Evolutionary conservation across 192 early-diverging fungal species (phyloP), one percentile per base, ranked within the genome.

Genomic region (Mortierella hygrophila): DNA sequence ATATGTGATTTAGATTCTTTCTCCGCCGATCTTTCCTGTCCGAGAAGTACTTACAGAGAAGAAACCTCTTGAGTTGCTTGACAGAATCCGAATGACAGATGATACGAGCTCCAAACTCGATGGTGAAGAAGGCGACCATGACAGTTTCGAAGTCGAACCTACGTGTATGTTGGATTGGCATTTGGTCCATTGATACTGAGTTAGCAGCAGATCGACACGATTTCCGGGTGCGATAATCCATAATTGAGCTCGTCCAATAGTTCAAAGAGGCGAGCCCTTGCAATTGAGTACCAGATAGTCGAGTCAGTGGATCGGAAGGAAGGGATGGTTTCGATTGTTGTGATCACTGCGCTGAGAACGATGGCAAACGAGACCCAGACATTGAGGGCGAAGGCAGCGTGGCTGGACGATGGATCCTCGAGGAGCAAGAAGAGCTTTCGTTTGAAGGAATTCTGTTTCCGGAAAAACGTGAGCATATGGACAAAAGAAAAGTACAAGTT

Each of bases 251-350:
- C 16, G 49, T 46, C 49, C 49, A 52, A 52, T 18, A 21, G 42
- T 9, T 40, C 15, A 11, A 4, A 23, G 1, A 9, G 26, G 13
- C 0, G 15, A 32, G 23, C 38, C 55, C 10, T 4, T 18, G 47
- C 21, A 15, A 49, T 72, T 35, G 49, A 23, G 86, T 90, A 92
- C 92, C 92, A 93, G 9, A 92, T 79, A 49, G 75, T 83, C 44
- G 90, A 92, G 41, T 91, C 88, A 15, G 88, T 90, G 11, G 92
- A 91, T 47, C 93, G 91, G 73, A 95, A 94, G 35, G 93, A 68
- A 63, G 96, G 96, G 38, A 96, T 95, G 40, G 96, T 96, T 89
- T 96, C 96, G 69, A 96, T 88, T 21, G 94, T 95, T 0, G 95
- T 94, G 72, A 95, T 91, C 6, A 95, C 91, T 1, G 95, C 93